Percentiles rank a stretch among this genome's conserved stretches.
phyloP scores from a whole-genome alignment of 2,329 filamentous ascomycete species.

The Cytospora leucostoma region DNA sequence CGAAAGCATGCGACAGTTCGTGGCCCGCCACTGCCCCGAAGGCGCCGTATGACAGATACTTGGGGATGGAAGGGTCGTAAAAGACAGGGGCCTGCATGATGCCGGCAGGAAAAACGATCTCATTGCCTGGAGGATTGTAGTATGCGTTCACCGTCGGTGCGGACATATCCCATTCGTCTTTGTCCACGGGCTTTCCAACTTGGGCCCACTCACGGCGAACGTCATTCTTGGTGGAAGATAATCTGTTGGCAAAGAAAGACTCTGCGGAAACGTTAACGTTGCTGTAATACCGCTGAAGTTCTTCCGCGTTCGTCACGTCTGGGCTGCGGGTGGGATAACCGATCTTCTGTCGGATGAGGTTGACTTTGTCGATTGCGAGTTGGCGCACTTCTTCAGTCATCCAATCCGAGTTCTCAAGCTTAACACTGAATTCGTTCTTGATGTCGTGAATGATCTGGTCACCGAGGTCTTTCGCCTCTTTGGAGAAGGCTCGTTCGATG shows the following conservation, averaged over 20 bases:
- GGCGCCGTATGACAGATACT: conserved; percentile 68
- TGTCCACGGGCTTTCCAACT: conserved; percentile 61
- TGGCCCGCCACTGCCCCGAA: conserved; percentile 69
- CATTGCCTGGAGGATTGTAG: conserved; percentile 65
- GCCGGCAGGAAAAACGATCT: conserved; percentile 69
- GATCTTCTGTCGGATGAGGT: conserved; percentile 68
- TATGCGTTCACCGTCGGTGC: conserved; percentile 67
- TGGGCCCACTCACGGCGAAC: conserved; percentile 55
- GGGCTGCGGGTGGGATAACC: conserved; percentile 65
- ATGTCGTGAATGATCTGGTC: conserved; percentile 72
- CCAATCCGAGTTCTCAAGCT: conserved; percentile 61
- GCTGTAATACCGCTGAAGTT: conserved; percentile 58
- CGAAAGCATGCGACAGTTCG: conserved; percentile 71
- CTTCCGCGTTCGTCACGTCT: conserved; percentile 59
- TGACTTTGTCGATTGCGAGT: conserved; percentile 63
- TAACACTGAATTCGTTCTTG: conserved; percentile 64
- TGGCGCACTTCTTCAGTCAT: conserved; percentile 63
- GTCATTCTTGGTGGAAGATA: conserved; percentile 52
- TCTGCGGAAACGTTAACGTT: conserved; percentile 51
- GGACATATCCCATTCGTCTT: conserved; percentile 61
- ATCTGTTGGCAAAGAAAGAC: conserved; percentile 59
- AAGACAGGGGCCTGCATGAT: conserved; percentile 72
- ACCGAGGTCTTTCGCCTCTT: conserved; percentile 65
- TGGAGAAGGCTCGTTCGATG: conserved; percentile 66
- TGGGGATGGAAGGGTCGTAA: conserved; percentile 57